Percentiles rank a stretch among this genome's conserved stretches.
Conservation (phyloP, 1,284 basidiomycete species). For the Albatrellus sp. region DNA sequence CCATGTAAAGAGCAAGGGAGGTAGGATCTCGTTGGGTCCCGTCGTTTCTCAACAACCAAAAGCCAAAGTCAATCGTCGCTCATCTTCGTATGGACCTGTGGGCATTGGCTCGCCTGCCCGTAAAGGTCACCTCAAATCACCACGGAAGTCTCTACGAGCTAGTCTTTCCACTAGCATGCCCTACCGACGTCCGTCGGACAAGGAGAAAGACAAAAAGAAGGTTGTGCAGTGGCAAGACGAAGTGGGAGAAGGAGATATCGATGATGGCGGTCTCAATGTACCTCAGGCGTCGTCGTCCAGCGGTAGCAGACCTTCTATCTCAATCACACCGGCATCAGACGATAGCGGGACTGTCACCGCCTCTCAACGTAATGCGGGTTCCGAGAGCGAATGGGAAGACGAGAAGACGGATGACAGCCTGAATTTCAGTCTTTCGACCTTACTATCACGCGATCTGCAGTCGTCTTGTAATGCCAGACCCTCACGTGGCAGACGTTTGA, state of each 20-base stretch:
- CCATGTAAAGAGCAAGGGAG: conserved; percentile 17
- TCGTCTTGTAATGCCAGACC: conserved; percentile 15
- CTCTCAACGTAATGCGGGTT: conserved; percentile 23
- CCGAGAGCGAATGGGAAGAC: conserved; percentile 83
- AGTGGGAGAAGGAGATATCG: conserved; percentile 71
- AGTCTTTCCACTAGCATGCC: conserved; percentile 40
- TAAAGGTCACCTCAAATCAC: conserved; percentile 15
- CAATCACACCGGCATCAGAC: conserved; percentile 19
- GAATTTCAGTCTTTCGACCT: conserved; percentile 33
- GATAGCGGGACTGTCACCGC: conserved; percentile 12
- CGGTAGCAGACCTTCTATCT: conserved; percentile 19
- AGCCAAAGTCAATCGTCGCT: conserved; percentile 28
- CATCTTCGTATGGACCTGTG: conserved; percentile 36
- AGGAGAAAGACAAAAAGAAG: conserved; percentile 53
- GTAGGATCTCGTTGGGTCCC: conserved; percentile 28
- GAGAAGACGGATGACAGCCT: conserved; percentile 69
- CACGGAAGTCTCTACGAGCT: conserved; percentile 47
- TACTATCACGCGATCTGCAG: conserved; percentile 20
- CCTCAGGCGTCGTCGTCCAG: conserved; percentile 28
- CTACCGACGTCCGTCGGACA: conserved; percentile 49
- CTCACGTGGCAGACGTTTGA: conserved; percentile 16
- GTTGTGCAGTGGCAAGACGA: conserved; percentile 86
- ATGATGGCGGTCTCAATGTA: conserved; percentile 42
- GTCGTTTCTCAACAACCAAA: conserved; percentile 25
- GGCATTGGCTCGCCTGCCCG: conserved; percentile 21